These are phyloP conservation scores for Euclidium syriacum DNA, from an alignment of 345 rosid genomes.

Conservation along the genomic window DNA sequence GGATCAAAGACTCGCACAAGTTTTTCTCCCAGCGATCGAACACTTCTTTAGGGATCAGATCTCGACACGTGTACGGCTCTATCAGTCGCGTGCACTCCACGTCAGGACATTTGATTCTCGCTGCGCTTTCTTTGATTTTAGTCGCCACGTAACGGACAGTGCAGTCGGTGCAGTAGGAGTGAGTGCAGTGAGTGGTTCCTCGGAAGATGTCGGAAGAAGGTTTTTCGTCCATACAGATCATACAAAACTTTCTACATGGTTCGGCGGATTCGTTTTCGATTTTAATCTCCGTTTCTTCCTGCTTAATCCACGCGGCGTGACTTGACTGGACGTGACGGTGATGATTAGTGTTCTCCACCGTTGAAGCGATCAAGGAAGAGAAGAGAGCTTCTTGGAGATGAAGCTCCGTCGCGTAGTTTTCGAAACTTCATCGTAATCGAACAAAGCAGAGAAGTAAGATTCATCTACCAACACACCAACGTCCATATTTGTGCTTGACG, in stretches of 20 bases:
- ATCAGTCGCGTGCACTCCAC: slow-evolving; percentile 37
- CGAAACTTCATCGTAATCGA: slow-evolving; percentile 30
- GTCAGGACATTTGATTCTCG: slow-evolving; percentile 49
- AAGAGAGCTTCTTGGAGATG: slow-evolving; percentile 47
- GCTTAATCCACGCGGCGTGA: neutral
- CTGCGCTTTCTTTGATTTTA: slow-evolving; percentile 26
- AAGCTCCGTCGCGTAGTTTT: slow-evolving; percentile 35
- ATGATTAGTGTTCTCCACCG: neutral
- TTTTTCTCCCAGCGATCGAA: slow-evolving; percentile 53
- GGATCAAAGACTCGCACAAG: slow-evolving; percentile 40
- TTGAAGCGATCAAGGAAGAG: slow-evolving; percentile 11
- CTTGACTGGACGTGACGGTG: neutral
- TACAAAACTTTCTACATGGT: slow-evolving; percentile 39
- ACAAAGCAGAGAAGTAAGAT: slow-evolving; percentile 34
- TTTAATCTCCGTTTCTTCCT: neutral
- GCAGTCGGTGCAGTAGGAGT: slow-evolving; percentile 51
- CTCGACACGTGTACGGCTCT: slow-evolving; percentile 40
- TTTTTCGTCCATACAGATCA: slow-evolving; percentile 51
- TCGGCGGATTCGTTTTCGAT: slow-evolving; percentile 17
- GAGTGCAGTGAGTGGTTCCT: slow-evolving; percentile 33
- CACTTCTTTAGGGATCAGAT: slow-evolving; percentile 39
- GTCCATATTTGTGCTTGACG: slow-evolving; percentile 7
- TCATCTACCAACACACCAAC: slow-evolving; percentile 30
- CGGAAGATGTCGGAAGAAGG: slow-evolving; percentile 36
- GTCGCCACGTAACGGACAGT: slow-evolving; percentile 39